Percentiles rank a stretch among this genome's conserved stretches.
phyloP scores from a whole-genome alignment of 192 early-diverging fungal species.

The Globomyces pollinis-pini region DNA sequence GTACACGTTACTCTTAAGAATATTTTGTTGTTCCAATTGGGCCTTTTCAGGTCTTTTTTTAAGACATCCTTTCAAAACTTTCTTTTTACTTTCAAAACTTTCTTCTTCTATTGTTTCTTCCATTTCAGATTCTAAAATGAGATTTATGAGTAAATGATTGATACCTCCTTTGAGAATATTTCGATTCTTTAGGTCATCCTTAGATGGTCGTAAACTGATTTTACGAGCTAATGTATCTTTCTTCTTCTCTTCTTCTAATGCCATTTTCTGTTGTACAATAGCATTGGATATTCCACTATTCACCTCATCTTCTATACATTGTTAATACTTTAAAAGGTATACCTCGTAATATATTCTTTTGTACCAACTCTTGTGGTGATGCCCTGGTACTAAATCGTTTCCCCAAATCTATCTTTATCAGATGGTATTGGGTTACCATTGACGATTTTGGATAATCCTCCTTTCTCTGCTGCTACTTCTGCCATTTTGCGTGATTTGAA shows the following conservation, averaged over 20 bases:
- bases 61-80: slow-evolving; percentile 33
- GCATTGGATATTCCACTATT: slow-evolving; percentile 24
- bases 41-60: slow-evolving; percentile 44
- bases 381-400: slow-evolving; percentile 36
- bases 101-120: background rate
- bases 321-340: too few species aligned
- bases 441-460: background rate
- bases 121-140: background rate
- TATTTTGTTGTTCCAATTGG: slow-evolving; percentile 42
- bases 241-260: slow-evolving; percentile 39
- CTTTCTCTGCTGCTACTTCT: background rate
- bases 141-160: background rate
- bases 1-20: slow-evolving; percentile 29
- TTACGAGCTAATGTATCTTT: slow-evolving; percentile 36
- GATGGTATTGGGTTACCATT: slow-evolving; percentile 3
- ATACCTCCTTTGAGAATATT: slow-evolving; percentile 41
- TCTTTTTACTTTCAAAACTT: background rate
- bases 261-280: slow-evolving; percentile 29
- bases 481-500: background rate
- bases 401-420: slow-evolving; percentile 32
- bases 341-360: slow-evolving; percentile 45
- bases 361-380: slow-evolving; percentile 35
- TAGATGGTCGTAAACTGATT: slow-evolving; percentile 31
- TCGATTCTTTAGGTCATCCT: slow-evolving; percentile 43
- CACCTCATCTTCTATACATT: slow-evolving; percentile 27